Evolutionary conservation across 2,329 filamentous ascomycete genomes (phyloP).

Genomic region (Fusarium sp.): DNA sequence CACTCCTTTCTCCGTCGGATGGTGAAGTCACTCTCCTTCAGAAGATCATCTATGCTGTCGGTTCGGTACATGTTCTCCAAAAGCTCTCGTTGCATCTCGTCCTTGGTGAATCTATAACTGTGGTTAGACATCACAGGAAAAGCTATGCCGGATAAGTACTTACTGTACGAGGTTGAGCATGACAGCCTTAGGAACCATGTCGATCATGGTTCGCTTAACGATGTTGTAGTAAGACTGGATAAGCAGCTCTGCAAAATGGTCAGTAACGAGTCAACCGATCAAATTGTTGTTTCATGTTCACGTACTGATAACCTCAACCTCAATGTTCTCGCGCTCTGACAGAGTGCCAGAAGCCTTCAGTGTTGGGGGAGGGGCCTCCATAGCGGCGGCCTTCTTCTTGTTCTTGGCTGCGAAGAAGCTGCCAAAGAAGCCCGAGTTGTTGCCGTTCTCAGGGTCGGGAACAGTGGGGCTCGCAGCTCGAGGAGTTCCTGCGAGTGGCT

Average conservation of each 20-base stretch:
- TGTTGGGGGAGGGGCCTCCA: constrained; percentile 93
- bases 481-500: constrained; percentile 80
- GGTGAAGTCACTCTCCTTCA: constrained; percentile 99
- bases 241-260: constrained; percentile 76
- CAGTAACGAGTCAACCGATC: constrained; percentile 13
- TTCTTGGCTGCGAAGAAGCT: constrained; percentile 99
- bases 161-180: constrained; percentile 98
- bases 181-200: constrained; percentile 99
- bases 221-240: constrained; percentile 99
- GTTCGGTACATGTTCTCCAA: constrained; percentile 97
- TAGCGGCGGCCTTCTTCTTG: constrained; percentile 99
- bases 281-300: constrained; percentile 42
- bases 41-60: constrained; percentile 89
- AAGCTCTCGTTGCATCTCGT: constrained; percentile 97
- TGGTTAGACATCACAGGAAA: constrained; percentile 36
- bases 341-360: constrained; percentile 95
- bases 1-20: constrained; percentile 95
- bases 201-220: constrained; percentile 97
- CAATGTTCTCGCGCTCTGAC: constrained; percentile 92
- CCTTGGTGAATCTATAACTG: constrained; percentile 82
- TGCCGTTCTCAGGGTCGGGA: constrained; percentile 60
- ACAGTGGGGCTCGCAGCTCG: constrained; percentile 83
- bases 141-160: constrained; percentile 55
- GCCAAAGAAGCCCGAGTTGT: constrained; percentile 90
- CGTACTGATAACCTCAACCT: constrained; percentile 98